phyloP scores from a whole-genome alignment of 257 asterid species.

The Nicotiana benthamiana region DNA sequence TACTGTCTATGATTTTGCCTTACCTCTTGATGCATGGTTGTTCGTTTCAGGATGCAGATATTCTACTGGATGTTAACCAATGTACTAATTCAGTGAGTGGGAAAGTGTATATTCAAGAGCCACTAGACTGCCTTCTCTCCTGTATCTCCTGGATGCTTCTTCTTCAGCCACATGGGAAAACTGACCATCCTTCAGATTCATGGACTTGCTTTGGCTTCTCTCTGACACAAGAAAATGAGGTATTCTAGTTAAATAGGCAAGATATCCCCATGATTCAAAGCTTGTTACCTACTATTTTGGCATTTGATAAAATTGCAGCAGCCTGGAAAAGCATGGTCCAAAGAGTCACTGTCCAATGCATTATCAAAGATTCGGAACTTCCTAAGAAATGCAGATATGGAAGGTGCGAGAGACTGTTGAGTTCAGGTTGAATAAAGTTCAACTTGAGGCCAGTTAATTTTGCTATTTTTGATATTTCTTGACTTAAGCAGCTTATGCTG shows the following conservation, averaged over 20 bases:
- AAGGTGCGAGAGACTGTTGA: constrained; percentile 38
- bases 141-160: constrained; percentile 77
- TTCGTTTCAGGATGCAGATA: constrained; percentile 48
- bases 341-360: constrained; percentile 53
- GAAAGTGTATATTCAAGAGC: constrained; percentile 59
- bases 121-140: constrained; percentile 72
- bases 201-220: constrained; percentile 73
- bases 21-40: not conserved
- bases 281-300: not conserved
- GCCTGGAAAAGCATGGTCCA: constrained; percentile 53
- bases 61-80: constrained; percentile 38
- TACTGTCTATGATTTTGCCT: not conserved
- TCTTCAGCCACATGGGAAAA: constrained; percentile 60
- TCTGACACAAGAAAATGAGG: constrained; percentile 84
- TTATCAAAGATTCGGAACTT: constrained; percentile 49
- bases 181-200: constrained; percentile 47
- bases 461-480: not conserved
- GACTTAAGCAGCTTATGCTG: not conserved
- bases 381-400: constrained; percentile 49
- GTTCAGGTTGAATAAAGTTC: not conserved
- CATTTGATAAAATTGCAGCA: constrained; percentile 23
- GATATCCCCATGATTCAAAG: not conserved
- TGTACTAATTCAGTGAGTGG: constrained; percentile 58
- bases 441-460: not conserved
- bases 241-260: constrained; percentile 3